phyloP scores from a whole-genome alignment of 441 rosid species.

The Brassica hybrid region DNA sequence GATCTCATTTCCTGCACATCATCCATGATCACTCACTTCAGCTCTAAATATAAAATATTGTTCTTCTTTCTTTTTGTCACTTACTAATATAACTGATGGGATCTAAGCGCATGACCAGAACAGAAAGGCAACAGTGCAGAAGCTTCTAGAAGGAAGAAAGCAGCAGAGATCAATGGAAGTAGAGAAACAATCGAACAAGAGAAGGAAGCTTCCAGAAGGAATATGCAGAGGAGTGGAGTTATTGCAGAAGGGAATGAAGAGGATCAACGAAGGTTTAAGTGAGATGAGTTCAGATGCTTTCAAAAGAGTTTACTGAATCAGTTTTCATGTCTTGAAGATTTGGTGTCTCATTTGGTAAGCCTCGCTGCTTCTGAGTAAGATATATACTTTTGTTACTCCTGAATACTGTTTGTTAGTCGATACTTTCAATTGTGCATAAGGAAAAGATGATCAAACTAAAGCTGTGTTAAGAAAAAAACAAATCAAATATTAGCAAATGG shows the following conservation, averaged over 20 bases:
- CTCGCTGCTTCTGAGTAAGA: conserved; percentile 46
- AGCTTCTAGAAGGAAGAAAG: conserved; percentile 26
- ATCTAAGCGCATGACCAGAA: conserved; percentile 13
- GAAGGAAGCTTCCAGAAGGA: conserved; percentile 74
- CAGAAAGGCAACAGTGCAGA: conserved; percentile 43
- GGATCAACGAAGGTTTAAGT: conserved; percentile 62
- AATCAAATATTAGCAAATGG: background rate
- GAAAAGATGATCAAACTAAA: background rate
- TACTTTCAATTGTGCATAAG: background rate
- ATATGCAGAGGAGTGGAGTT: conserved; percentile 75
- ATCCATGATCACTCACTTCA: no score
- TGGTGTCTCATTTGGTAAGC: conserved; percentile 57
- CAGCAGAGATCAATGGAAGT: background rate
- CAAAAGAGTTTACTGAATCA: conserved; percentile 64
- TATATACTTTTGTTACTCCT: background rate
- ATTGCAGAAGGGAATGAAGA: conserved; percentile 77
- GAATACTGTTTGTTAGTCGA: background rate
- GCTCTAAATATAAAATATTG: no score
- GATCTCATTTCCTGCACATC: conserved; percentile 57
- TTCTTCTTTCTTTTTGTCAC: no score
- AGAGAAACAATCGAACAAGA: no score
- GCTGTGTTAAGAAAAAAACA: background rate
- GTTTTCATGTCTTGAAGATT: conserved; percentile 70
- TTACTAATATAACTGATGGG: background rate
- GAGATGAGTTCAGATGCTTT: conserved; percentile 61